A percentile compares a stretch with the other conserved stretches of the same genome.
These are phyloP conservation scores for Ceratocystis eucalypticola DNA, from an alignment of 2,329 filamentous ascomycete species.

Conservation along the genomic window DNA sequence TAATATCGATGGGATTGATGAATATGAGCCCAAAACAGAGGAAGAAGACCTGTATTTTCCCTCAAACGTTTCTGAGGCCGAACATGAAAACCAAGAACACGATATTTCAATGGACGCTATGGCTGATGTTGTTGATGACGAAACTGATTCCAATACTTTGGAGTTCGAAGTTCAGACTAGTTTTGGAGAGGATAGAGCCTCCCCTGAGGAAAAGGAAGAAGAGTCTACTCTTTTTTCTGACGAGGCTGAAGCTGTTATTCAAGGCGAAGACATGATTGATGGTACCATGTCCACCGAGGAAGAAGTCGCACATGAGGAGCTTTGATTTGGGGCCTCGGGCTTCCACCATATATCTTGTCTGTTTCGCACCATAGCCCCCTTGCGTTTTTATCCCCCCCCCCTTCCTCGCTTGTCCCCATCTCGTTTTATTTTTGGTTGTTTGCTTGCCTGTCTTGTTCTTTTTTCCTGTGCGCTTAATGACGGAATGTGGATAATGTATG, in stretches of 20 bases:
- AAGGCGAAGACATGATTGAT: not conserved
- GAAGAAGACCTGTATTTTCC: no score
- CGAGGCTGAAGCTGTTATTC: not conserved
- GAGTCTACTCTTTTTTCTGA: not conserved
- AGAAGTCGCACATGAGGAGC: not conserved
- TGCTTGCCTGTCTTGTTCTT: not conserved
- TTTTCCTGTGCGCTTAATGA: not conserved
- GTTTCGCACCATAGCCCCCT: not conserved
- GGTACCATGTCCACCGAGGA: not conserved
- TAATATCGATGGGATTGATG: no score
- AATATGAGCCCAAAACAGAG: no score
- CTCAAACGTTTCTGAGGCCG: not conserved
- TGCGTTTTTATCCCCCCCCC: not conserved
- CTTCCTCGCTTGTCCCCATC: not conserved
- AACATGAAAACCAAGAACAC: not conserved
- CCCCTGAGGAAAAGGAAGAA: not conserved
- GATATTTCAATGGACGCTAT: not conserved
- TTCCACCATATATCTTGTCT: not conserved
- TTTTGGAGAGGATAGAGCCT: not conserved
- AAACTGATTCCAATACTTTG: not conserved
- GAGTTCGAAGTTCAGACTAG: not conserved
- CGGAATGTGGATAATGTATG: constrained; percentile 5
- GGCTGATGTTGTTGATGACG: not conserved
- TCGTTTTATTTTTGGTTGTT: not conserved
- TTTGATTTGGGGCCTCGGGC: not conserved